Conservation (phyloP, 176 grass and related monocot species). For the Phyllostachys edulis region DNA sequence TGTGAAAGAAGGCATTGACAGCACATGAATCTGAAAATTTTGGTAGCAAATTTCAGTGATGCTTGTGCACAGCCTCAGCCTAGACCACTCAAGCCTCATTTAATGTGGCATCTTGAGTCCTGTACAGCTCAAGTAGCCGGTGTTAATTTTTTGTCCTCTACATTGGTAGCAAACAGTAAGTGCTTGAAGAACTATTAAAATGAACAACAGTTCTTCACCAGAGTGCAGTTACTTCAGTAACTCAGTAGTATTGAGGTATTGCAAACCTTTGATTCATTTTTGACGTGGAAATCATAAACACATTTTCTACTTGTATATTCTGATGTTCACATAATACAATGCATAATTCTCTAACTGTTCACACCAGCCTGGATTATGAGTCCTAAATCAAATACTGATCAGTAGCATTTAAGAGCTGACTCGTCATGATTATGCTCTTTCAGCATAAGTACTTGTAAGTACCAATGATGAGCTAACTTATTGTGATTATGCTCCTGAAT, state of each 20-base stretch:
- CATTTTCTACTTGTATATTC: background rate
- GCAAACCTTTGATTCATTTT: background rate
- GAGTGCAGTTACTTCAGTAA: constrained; percentile 21
- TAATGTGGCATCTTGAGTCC: constrained; percentile 41
- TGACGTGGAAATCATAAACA: background rate
- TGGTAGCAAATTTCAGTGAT: background rate
- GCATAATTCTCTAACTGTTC: background rate
- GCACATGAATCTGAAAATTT: constrained; percentile 9
- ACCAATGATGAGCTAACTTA: background rate
- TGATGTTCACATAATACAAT: background rate
- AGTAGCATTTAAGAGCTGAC: background rate
- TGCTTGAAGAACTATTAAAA: constrained; percentile 32
- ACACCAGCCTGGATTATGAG: background rate
- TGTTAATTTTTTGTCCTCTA: constrained; percentile 49
- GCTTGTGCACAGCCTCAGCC: constrained; percentile 16
- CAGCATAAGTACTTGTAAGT: background rate
- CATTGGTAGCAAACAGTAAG: constrained; percentile 34
- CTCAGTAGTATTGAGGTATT: constrained; percentile 7
- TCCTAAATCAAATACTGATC: background rate
- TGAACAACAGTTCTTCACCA: constrained; percentile 32
- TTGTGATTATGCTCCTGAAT: background rate
- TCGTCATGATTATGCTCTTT: background rate
- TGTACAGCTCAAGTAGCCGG: constrained; percentile 38
- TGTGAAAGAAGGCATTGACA: background rate
- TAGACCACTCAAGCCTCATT: constrained; percentile 39